Percentiles rank a stretch among this genome's conserved stretches.
Evolutionary conservation across 495 filamentous ascomycete species (phyloP).

Genomic region (Tuber melanosporum): DNA sequence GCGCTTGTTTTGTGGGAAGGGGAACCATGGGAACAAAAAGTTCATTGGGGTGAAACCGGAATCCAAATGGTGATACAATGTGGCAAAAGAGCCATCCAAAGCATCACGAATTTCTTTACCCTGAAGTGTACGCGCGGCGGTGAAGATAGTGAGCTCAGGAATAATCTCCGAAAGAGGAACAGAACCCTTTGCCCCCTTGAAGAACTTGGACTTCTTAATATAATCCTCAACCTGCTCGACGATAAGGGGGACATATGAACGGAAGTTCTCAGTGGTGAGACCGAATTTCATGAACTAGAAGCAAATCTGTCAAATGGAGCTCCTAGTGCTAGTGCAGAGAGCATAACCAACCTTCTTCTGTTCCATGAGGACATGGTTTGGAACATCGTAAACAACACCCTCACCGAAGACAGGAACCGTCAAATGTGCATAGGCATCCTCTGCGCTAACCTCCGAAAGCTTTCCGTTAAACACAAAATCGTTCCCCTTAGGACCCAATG

Average conservation of each 20-base stretch:
- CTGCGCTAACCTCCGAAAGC: constrained; percentile 69
- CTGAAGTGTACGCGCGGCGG: constrained; percentile 71
- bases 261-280: constrained; percentile 68
- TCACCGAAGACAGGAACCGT: constrained; percentile 82
- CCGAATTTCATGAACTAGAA: constrained; percentile 76
- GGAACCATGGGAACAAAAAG: constrained; percentile 79
- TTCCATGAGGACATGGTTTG: constrained; percentile 78
- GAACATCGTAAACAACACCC: constrained; percentile 83
- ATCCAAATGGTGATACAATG: constrained; percentile 75
- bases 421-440: constrained; percentile 73
- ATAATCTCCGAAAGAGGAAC: constrained; percentile 62
- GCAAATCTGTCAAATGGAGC: constrained; percentile 5
- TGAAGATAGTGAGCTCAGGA: constrained; percentile 81
- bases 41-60: constrained; percentile 78
- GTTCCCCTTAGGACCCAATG: constrained; percentile 70
- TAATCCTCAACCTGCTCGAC: constrained; percentile 65
- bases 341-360: constrained; percentile 57
- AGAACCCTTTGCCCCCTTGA: constrained; percentile 61
- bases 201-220: constrained; percentile 57
- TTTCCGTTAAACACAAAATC: constrained; percentile 85
- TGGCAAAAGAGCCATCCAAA: constrained; percentile 66
- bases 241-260: constrained; percentile 71
- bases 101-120: constrained; percentile 71
- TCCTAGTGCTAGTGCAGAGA: background rate
- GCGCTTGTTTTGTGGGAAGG: constrained; percentile 74